Evolutionary conservation across 192 early-diverging fungal species (phyloP).

Genomic region (Thoreauomyces humboldtii): DNA sequence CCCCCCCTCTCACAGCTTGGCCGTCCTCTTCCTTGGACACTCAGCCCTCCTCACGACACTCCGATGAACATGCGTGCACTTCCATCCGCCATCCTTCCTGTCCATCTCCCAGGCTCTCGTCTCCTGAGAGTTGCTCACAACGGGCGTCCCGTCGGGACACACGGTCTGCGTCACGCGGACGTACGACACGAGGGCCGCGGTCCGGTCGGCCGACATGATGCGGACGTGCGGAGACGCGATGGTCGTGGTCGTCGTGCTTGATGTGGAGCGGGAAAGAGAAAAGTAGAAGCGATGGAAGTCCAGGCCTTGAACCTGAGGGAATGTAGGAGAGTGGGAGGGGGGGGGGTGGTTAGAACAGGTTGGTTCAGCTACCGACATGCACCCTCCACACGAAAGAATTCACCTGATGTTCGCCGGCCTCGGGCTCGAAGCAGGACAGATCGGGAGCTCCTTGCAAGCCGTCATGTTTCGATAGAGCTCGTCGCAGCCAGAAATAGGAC

Average conservation of each 20-base stretch:
- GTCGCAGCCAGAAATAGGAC: too few species aligned
- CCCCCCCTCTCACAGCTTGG: too few species aligned
- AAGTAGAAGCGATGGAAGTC: slow-evolving; percentile 50
- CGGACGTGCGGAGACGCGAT: slow-evolving; percentile 31
- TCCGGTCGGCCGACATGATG: slow-evolving; percentile 33
- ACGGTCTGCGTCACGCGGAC: slow-evolving; percentile 37
- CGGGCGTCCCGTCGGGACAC: too few species aligned
- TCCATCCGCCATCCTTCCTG: slow-evolving; percentile 28
- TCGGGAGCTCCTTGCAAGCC: too few species aligned
- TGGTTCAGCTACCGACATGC: too few species aligned
- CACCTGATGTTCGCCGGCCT: slow-evolving; percentile 33
- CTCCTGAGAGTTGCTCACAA: slow-evolving; percentile 18
- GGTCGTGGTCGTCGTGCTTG: neutral
- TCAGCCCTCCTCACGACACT: too few species aligned
- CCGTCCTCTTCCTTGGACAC: too few species aligned
- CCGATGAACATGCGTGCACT: slow-evolving; percentile 28
- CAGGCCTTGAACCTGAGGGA: slow-evolving; percentile 32
- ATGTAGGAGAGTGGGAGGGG: neutral
- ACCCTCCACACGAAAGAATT: too few species aligned
- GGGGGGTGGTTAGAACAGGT: too few species aligned
- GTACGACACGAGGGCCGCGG: slow-evolving; percentile 34
- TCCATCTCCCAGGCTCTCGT: slow-evolving; percentile 25
- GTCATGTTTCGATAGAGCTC: too few species aligned
- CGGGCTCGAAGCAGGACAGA: slow-evolving; percentile 51
- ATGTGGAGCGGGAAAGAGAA: slow-evolving; percentile 1